These are phyloP conservation scores for Ochromonadaceae sp. DNA, from an alignment of 352 stramenopile genomes.

Conservation along the genomic window DNA sequence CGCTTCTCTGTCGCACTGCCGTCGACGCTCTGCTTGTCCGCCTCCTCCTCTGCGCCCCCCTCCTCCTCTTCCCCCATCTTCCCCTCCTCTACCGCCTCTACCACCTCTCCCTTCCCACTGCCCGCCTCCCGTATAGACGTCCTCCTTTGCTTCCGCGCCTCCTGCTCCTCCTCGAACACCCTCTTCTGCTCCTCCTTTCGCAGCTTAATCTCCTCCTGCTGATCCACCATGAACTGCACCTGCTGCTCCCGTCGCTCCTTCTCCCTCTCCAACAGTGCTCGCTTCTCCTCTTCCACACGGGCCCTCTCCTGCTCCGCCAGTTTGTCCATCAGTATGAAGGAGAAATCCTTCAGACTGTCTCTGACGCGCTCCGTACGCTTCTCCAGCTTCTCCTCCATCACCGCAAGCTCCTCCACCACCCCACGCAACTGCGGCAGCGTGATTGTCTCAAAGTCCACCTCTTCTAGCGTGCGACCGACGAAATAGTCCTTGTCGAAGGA, in stretches of 20 bases:
- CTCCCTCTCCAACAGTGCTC: background rate
- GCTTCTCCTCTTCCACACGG: background rate
- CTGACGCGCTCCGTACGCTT: background rate
- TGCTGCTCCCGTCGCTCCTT: background rate
- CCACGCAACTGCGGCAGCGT: background rate
- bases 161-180: background rate
- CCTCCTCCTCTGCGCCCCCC: background rate
- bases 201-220: too few relatives aligned
- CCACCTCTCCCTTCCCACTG: too few relatives aligned
- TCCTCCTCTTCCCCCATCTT: background rate
- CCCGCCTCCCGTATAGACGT: too few relatives aligned
- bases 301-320: background rate
- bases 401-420: conserved; percentile 2
- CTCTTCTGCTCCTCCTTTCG: background rate
- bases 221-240: background rate
- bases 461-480: background rate
- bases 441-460: background rate
- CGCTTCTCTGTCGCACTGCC: background rate
- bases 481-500: conserved; percentile 5
- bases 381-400: conserved; percentile 3
- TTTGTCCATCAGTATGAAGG: background rate
- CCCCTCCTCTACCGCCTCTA: background rate
- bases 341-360: conserved; percentile 14
- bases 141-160: background rate
- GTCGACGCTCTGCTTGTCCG: background rate